Evolutionary conservation across 176 grass and related monocot genomes (phyloP).

Genomic region (Cocos nucifera): DNA sequence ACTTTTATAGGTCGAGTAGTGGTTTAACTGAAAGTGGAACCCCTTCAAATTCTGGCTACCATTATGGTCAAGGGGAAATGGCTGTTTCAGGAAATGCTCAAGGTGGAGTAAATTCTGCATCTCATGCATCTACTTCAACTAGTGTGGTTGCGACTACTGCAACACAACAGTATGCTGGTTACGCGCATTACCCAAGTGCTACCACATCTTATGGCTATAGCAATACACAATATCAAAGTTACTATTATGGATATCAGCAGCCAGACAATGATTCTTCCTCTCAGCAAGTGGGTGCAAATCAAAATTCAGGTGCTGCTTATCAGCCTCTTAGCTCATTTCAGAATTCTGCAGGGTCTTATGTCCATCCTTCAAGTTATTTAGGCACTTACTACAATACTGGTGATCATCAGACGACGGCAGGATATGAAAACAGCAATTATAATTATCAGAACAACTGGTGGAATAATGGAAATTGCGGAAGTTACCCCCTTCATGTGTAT

Average conservation of each 20-base stretch:
- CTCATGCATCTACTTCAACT: conserved; percentile 29
- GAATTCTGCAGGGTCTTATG: conserved; percentile 86
- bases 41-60: conserved; percentile 24
- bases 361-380: conserved; percentile 63
- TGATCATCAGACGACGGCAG: conserved; percentile 69
- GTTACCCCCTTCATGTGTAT: conserved; percentile 36
- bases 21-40: conserved; percentile 29
- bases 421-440: conserved; percentile 62
- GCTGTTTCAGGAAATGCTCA: conserved; percentile 44
- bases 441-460: conserved; percentile 58
- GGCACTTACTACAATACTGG: conserved; percentile 99
- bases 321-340: conserved; percentile 99
- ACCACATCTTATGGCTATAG: conserved; percentile 47
- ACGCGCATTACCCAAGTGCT: conserved; percentile 49
- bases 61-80: conserved; percentile 68
- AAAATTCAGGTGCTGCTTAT: conserved; percentile 98
- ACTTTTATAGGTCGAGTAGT: conserved; percentile 28
- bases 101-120: conserved; percentile 26
- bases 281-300: conserved; percentile 71
- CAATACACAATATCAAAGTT: conserved; percentile 45
- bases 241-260: conserved; percentile 62
- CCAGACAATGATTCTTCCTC: conserved; percentile 42
- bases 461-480: conserved; percentile 39
- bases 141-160: conserved; percentile 22
- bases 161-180: conserved; percentile 29